A percentile compares a stretch with the other conserved stretches of the same genome.
Evolutionary conservation across 257 asterid species (phyloP).

Genomic region (Henckelia pumila): DNA sequence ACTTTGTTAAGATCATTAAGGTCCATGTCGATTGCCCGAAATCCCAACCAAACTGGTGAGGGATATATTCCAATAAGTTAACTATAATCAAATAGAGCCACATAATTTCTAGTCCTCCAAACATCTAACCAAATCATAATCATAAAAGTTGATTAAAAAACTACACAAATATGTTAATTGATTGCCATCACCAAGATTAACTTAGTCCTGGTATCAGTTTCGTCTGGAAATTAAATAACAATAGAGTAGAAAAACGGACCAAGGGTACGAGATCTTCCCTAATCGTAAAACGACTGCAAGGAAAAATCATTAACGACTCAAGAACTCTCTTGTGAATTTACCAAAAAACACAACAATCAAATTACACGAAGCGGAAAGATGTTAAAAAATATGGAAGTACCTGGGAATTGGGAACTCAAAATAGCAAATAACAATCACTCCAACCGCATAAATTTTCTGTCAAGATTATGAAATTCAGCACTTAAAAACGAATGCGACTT

Average conservation of each 20-base stretch:
- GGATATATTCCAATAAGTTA: conserved; percentile 7
- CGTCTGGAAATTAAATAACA: neutral
- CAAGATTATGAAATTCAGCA: neutral
- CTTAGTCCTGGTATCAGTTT: neutral
- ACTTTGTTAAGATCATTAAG: conserved; percentile 82
- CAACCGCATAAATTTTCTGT: neutral
- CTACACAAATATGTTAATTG: neutral
- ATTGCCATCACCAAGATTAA: neutral
- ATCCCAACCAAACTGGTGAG: conserved; percentile 21
- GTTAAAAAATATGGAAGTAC: conserved; percentile 8
- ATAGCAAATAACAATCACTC: conserved; percentile 3
- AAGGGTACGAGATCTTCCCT: neutral
- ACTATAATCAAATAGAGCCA: neutral
- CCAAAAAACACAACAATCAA: conserved; percentile 8
- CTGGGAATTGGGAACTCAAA: conserved; percentile 18
- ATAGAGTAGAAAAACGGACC: neutral
- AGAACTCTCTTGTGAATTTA: conserved; percentile 4
- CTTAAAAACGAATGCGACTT: neutral
- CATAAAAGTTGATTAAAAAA: neutral
- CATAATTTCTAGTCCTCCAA: neutral
- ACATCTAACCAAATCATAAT: neutral
- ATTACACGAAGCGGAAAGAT: neutral
- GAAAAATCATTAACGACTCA: neutral
- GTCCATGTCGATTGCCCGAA: conserved; percentile 46
- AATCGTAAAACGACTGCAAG: neutral